Evolutionary conservation across 2,329 filamentous ascomycete species (phyloP).

Genomic region (Xylariales sp.): DNA sequence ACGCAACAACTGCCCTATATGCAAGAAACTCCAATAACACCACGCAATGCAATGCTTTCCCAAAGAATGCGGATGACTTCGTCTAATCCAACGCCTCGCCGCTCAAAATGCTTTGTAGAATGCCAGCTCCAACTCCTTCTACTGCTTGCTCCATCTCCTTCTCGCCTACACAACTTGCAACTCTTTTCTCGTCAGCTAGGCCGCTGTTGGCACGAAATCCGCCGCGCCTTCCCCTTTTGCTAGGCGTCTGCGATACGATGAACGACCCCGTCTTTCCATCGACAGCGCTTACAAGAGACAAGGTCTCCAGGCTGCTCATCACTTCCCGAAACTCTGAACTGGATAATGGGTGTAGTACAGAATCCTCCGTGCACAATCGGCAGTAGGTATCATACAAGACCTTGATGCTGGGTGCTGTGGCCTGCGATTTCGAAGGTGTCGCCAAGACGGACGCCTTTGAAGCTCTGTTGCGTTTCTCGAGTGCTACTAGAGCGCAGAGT

Average conservation of each 20-base stretch:
- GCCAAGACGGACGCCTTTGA: slow-evolving; percentile 33
- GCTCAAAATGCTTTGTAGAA: slow-evolving; percentile 57
- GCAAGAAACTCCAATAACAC: slow-evolving; percentile 13
- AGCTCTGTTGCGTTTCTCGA: slow-evolving; percentile 69
- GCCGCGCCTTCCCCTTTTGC: slow-evolving; percentile 59
- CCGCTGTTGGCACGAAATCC: slow-evolving; percentile 41
- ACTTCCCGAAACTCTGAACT: slow-evolving; percentile 94
- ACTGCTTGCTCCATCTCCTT: slow-evolving; percentile 72
- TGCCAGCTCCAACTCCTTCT: slow-evolving; percentile 56
- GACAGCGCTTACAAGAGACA: slow-evolving; percentile 70
- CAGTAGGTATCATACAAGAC: slow-evolving; percentile 80
- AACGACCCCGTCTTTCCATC: slow-evolving; percentile 68
- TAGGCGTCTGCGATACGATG: slow-evolving; percentile 61
- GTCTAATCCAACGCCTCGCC: slow-evolving; percentile 53
- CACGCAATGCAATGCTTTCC: slow-evolving; percentile 14
- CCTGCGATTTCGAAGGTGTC: slow-evolving; percentile 59
- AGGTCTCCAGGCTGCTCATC: slow-evolving; percentile 79
- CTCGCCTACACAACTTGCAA: slow-evolving; percentile 76
- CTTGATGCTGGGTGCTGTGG: slow-evolving; percentile 73
- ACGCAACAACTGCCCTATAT: too few species aligned
- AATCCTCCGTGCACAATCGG: slow-evolving; percentile 76
- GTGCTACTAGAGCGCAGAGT: slow-evolving; percentile 78
- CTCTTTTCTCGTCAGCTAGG: slow-evolving; percentile 66
- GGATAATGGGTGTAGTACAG: slow-evolving; percentile 83
- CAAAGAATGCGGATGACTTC: slow-evolving; percentile 4